phyloP scores from a whole-genome alignment of 2,329 filamentous ascomycete species.

The Paracorniculantispora psalliotae region DNA sequence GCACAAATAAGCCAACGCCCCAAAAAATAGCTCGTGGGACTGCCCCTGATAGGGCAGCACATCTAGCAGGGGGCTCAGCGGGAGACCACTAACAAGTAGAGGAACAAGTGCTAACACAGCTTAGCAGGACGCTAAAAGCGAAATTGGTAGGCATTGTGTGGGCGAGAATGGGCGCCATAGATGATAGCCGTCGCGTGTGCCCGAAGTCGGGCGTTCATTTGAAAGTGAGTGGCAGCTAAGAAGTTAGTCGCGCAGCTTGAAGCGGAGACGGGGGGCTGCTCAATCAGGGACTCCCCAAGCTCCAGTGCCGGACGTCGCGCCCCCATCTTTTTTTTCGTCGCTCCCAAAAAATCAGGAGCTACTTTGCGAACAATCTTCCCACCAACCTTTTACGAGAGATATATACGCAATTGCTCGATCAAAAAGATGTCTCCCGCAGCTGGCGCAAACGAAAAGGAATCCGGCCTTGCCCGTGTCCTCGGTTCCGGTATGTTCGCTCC shows the following conservation, averaged over 20 bases:
- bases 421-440: slow-evolving; percentile 54
- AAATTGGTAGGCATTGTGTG: not conserved
- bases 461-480: slow-evolving; percentile 77
- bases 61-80: not conserved
- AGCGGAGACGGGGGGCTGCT: too few species aligned
- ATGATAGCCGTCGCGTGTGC: not conserved
- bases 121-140: not conserved
- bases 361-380: slow-evolving; percentile 4
- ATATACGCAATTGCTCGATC: not conserved
- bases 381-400: not conserved
- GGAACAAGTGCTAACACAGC: not conserved
- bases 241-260: not conserved
- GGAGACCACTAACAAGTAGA: not conserved
- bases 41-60: not conserved
- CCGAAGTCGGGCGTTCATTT: not conserved
- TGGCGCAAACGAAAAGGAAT: slow-evolving; percentile 66
- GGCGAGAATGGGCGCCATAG: too few species aligned
- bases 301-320: too few species aligned
- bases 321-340: not conserved
- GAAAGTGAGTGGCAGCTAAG: not conserved
- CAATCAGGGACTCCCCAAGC: too few species aligned
- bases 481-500: slow-evolving; percentile 67
- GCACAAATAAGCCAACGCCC: too few species aligned
- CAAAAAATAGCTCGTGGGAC: not conserved
- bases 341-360: slow-evolving; percentile 1